Evolutionary conservation across 768 basidiomycete species (phyloP), one percentile per base, ranked within the genome.

Genomic region (Exidia glandulosa): DNA sequence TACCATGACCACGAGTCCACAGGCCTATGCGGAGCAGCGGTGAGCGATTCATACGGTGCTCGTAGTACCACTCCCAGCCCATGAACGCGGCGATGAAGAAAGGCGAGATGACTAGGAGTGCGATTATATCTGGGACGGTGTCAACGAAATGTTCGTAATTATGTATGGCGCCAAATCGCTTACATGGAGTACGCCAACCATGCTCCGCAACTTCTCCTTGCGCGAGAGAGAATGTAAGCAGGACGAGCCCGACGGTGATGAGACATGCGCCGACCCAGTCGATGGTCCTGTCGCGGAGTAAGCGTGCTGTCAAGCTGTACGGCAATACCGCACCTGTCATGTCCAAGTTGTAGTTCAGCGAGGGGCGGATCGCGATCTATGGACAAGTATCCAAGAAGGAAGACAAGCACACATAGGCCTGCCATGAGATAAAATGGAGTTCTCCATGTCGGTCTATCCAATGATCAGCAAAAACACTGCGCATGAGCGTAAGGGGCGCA

Each of bases 201-300:
- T 81, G 52, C 0, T 79, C 75, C 2, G 82, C 85, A 16, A 76
- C 71, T 23, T 77, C 77, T 5, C 83, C 88, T 63, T 88, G 81
- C 55, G 84, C 82, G 2, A 94, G 78, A 0, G 85, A 83, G 64
- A 90, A 92, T 7, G 86, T 77, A 62, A 93, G 76, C 0, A 92
- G 71, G 1, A 86, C 79, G 32, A 92, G 72, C 0, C 87, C 88
- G 0, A 74, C 68, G 0, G 88, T 89, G 59, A 83, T 72, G 14
- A 92, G 69, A 16, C 77, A 69, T 0, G 85, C 86, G 2, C 91
- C 91, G n/a, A 88, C 70, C 88, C 88, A 91, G 62, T 94, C 91
- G 0, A 92, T 77, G 0, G 83, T 75, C 74, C 69, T 59, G 79
- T 79, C 55, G 19, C 30, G 25, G 16, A n/a, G 13, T 32, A 37